Evolutionary conservation across 1,284 basidiomycete genomes (phyloP).

Genomic region (Heterobasidion occidentale): DNA sequence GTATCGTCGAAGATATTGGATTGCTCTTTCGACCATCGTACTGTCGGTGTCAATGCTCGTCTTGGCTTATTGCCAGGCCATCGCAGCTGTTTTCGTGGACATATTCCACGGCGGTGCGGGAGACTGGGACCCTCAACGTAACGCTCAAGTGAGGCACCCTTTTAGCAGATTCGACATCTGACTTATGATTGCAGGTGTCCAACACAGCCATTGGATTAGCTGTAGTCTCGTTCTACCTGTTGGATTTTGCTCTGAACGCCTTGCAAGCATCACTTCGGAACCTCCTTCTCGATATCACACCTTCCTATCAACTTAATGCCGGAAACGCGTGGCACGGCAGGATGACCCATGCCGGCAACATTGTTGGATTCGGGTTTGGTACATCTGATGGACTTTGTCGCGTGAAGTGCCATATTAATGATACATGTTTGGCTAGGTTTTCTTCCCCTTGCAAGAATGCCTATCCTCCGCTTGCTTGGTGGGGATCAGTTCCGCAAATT

Average conservation of each 20-base stretch:
- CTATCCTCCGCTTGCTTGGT: conserved; percentile 74
- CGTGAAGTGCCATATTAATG: conserved; percentile 4
- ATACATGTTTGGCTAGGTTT: conserved; percentile 47
- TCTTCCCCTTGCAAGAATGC: conserved; percentile 72
- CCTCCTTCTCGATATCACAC: conserved; percentile 84
- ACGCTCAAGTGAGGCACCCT: conserved; percentile 36
- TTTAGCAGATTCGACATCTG: not conserved
- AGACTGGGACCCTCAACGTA: conserved; percentile 83
- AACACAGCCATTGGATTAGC: conserved; percentile 78
- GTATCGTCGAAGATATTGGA: conserved; percentile 88
- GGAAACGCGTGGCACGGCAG: conserved; percentile 98
- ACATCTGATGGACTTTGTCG: conserved; percentile 14
- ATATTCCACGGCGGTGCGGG: conserved; percentile 70
- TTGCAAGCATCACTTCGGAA: conserved; percentile 91
- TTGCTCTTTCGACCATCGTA: conserved; percentile 73
- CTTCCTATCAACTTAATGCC: conserved; percentile 78
- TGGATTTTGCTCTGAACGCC: conserved; percentile 94
- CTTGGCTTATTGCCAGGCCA: conserved; percentile 79
- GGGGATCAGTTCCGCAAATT: conserved; percentile 96
- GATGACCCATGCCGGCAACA: conserved; percentile 93
- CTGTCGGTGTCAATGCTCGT: conserved; percentile 65
- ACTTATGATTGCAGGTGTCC: conserved; percentile 38
- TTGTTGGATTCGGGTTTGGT: conserved; percentile 88
- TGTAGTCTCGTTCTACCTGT: conserved; percentile 85
- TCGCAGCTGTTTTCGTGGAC: conserved; percentile 75